These are phyloP conservation scores for Macroventuria anomochaeta DNA, from an alignment of 2,329 filamentous ascomycete genomes.

Conservation along the genomic window DNA sequence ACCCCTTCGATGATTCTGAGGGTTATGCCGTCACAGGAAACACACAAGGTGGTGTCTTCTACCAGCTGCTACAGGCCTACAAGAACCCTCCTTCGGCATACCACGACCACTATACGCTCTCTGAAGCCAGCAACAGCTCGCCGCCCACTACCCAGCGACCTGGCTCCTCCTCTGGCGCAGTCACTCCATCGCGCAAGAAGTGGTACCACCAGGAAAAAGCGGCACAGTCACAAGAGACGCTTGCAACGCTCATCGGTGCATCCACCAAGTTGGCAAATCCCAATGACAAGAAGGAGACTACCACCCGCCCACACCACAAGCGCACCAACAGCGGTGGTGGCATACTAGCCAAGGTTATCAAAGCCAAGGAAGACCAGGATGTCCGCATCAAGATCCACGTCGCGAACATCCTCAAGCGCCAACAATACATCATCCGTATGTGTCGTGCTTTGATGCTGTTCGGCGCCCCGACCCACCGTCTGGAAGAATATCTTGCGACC, in stretches of 20 bases:
- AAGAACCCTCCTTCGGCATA: constrained; percentile 29
- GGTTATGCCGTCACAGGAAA: constrained; percentile 37
- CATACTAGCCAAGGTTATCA: constrained; percentile 36
- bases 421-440: constrained; percentile 84
- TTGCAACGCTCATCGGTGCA: constrained; percentile 40
- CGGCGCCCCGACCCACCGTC: constrained; percentile 85
- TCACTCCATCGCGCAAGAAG: constrained; percentile 37
- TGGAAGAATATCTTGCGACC: constrained; percentile 91
- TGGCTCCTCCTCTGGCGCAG: constrained; percentile 31
- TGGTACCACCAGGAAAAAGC: constrained; percentile 42
- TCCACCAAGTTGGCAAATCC: constrained; percentile 40
- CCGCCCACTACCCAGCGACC: constrained; percentile 15
- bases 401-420: constrained; percentile 74
- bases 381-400: constrained; percentile 66
- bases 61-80: constrained; percentile 43
- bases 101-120: constrained; percentile 8
- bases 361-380: constrained; percentile 54
- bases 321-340: constrained; percentile 32
- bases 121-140: constrained; percentile 26
- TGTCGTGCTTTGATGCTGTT: constrained; percentile 87
- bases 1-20: constrained; percentile 22
- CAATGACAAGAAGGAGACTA: constrained; percentile 26
- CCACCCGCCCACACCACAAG: constrained; percentile 29
- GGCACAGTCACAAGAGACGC: constrained; percentile 36
- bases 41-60: constrained; percentile 40